Evolutionary conservation across 2,329 filamentous ascomycete genomes (phyloP).

Genomic region (Teratosphaeria epicoccoides): DNA sequence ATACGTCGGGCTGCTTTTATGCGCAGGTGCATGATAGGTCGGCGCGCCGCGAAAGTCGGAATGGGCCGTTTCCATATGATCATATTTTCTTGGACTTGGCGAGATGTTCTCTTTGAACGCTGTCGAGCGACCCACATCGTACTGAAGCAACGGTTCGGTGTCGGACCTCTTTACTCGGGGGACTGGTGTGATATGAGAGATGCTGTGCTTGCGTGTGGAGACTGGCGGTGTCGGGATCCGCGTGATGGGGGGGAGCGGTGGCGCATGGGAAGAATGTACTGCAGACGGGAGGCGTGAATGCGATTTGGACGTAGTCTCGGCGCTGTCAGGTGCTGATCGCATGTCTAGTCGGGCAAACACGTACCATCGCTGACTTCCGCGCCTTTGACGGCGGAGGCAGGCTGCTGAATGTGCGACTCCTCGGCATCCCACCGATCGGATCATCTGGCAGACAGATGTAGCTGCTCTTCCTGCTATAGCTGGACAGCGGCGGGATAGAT

Average conservation of each 20-base stretch:
- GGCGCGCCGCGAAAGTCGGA: constrained; percentile 1
- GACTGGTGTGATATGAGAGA: constrained; percentile 9
- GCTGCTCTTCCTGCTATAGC: constrained; percentile 17
- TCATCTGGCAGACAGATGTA: constrained; percentile 25
- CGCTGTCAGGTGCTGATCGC: not conserved
- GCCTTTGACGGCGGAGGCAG: constrained; percentile 21
- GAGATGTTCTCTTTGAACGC: constrained; percentile 27
- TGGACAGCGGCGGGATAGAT: constrained; percentile 4
- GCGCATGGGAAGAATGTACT: constrained; percentile 1
- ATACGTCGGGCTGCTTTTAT: not conserved
- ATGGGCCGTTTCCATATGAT: constrained; percentile 8
- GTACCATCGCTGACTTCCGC: constrained; percentile 11
- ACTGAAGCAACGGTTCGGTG: constrained; percentile 24
- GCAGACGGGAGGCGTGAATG: constrained; percentile 19
- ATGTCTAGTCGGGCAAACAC: not conserved
- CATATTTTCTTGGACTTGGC: constrained; percentile 18
- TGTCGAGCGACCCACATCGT: constrained; percentile 12
- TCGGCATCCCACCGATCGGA: constrained; percentile 23
- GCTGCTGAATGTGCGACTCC: constrained; percentile 28
- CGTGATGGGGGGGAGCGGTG: constrained; percentile 8
- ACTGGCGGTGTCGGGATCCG: constrained; percentile 16
- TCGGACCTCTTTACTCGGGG: constrained; percentile 22
- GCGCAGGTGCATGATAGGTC: not conserved
- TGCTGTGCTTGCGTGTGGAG: constrained; percentile 18
- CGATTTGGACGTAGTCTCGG: constrained; percentile 14